These are phyloP conservation scores for Trametes versicolor DNA, from an alignment of 1,284 basidiomycete genomes.

Conservation along the genomic window DNA sequence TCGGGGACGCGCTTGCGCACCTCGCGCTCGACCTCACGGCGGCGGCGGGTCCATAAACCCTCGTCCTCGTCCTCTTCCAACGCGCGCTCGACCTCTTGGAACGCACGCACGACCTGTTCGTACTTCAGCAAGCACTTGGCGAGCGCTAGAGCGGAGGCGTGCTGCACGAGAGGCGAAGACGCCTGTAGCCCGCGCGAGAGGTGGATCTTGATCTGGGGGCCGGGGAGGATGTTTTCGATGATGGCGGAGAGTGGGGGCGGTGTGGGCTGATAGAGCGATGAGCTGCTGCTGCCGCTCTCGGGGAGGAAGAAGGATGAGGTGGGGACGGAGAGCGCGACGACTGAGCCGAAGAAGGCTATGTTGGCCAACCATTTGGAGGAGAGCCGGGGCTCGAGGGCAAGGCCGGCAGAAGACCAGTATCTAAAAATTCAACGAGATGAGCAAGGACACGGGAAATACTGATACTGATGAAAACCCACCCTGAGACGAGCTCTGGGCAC, in stretches of 20 bases:
- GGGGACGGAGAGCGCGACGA: constrained; percentile 83
- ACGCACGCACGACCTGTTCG: constrained; percentile 59
- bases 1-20: constrained; percentile 84
- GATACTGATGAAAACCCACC: constrained; percentile 52
- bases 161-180: constrained; percentile 80
- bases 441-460: no score
- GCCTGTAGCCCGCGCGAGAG: constrained; percentile 85
- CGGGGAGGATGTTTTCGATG: constrained; percentile 82
- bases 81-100: constrained; percentile 59
- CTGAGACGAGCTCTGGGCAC: constrained; percentile 88
- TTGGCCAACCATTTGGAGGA: constrained; percentile 92
- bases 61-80: constrained; percentile 69
- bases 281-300: constrained; percentile 41
- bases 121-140: constrained; percentile 80
- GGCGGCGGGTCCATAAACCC: constrained; percentile 75
- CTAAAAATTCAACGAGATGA: constrained; percentile 47
- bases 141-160: constrained; percentile 81
- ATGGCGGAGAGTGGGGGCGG: constrained; percentile 79
- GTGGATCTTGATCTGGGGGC: constrained; percentile 72
- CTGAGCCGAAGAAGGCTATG: constrained; percentile 80
- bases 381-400: constrained; percentile 88
- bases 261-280: constrained; percentile 62
- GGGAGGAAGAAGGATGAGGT: constrained; percentile 66
- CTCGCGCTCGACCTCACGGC: constrained; percentile 77
- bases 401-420: constrained; percentile 79